phyloP scores from a whole-genome alignment of 2,329 filamentous ascomycete species.

The Colletotrichum godetiae region DNA sequence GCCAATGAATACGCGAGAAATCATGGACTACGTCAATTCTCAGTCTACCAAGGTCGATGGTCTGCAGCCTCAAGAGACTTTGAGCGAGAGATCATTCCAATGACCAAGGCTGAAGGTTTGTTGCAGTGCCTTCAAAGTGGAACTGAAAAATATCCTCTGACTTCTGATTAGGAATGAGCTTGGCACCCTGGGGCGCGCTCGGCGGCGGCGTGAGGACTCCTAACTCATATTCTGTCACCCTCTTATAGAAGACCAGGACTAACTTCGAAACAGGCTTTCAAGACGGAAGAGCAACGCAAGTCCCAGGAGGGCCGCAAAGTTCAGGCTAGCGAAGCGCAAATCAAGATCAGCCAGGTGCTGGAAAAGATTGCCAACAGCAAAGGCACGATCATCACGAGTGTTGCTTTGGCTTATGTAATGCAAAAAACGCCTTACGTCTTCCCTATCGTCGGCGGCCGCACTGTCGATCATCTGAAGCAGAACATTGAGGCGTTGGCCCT shows the following conservation, averaged over 20 bases:
- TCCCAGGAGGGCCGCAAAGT: constrained; percentile 49
- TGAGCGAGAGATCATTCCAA: constrained; percentile 76
- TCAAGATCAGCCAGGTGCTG: constrained; percentile 57
- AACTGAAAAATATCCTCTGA: not conserved
- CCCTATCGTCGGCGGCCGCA: constrained; percentile 78
- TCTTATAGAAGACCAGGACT: not conserved
- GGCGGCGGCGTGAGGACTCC: constrained; percentile 48
- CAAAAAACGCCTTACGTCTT: constrained; percentile 79
- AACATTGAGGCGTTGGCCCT: constrained; percentile 77
- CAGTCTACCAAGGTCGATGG: constrained; percentile 76
- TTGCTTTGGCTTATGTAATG: constrained; percentile 79
- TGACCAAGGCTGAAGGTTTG: constrained; percentile 65
- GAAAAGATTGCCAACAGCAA: constrained; percentile 62
- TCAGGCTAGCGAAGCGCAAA: constrained; percentile 63
- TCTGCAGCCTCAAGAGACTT: constrained; percentile 72
- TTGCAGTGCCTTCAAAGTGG: not conserved
- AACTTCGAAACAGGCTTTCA: constrained; percentile 39
- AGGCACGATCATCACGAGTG: constrained; percentile 55
- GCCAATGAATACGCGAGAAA: constrained; percentile 77
- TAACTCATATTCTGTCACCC: not conserved
- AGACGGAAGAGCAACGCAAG: constrained; percentile 45
- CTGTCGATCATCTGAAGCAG: constrained; percentile 74
- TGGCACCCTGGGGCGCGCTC: constrained; percentile 66
- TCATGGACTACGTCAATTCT: constrained; percentile 77
- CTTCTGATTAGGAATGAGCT: constrained; percentile 59